Evolutionary conservation across 352 stramenopile genomes (phyloP), one percentile per base, ranked within the genome.

Genomic region (Pythium utonaiense): DNA sequence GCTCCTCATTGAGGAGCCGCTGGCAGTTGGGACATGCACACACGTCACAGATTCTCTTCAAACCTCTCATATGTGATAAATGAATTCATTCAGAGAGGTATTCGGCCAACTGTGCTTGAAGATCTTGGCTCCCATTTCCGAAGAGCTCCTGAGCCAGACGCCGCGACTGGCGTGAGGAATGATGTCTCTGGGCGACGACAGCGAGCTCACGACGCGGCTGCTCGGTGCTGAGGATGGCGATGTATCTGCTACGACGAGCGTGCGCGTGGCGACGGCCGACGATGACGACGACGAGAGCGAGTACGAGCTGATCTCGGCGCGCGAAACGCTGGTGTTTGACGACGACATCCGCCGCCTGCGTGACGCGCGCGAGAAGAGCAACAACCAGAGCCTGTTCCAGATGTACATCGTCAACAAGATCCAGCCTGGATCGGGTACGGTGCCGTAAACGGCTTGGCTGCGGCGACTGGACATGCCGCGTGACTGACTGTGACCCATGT

Each of bases 321-420:
- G 83, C 33, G 80, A 92, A 70, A 90, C 83, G 66, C 80, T 90
- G 56, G 80, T 92, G 44, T 92, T 92, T 48, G 78, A 89, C 24
- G 74, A 87, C 57, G 76, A 83, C 40, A 69, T 78, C 59, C 75
- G 71, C 47, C 67, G 78, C 41, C 60, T 74, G 59, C 64, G 69
- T 13, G 47, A 71, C 31, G 54, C 61, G 25, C 67, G 73, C 25
- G 60, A 61, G 16, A 53, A 63, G 31, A 61, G 63, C 40, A 73
- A 73, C 25, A 65, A 67, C 44, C 66, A 68, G 13, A 62, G 80
- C 31, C 86, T 92, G 49, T 82, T 91, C 61, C 70, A 88, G 55
- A 75, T 73, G 54, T 91, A 90, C 41, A 61, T 95, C 19, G 77
- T 91, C 54, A 77, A 88, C 66, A 93, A 89, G 68, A 88, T 95